Percentiles rank a stretch among this genome's conserved stretches.
These are phyloP conservation scores for Auriscalpium microsporum DNA, from an alignment of 768 basidiomycete genomes.

Conservation along the genomic window DNA sequence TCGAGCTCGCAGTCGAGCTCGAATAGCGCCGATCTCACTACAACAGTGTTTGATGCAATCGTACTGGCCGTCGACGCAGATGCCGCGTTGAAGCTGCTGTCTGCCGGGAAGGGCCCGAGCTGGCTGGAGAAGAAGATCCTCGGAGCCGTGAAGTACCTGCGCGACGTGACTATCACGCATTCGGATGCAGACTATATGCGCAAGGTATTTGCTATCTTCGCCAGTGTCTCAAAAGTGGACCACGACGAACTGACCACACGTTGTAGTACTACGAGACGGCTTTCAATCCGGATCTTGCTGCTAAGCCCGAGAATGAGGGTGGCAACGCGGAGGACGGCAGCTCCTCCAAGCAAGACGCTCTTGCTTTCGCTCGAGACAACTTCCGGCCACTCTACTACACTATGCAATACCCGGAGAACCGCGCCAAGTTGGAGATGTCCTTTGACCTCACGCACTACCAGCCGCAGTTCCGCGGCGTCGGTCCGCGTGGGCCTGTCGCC, in stretches of 20 bases:
- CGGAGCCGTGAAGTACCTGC: constrained; percentile 36
- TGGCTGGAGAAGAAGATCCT: constrained; percentile 33
- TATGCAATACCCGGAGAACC: constrained; percentile 34
- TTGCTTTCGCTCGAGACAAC: constrained; percentile 29
- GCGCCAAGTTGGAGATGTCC: constrained; percentile 43
- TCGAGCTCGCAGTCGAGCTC: neutral
- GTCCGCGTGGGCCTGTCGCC: constrained; percentile 18
- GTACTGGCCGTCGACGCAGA: constrained; percentile 38
- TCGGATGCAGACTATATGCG: constrained; percentile 38
- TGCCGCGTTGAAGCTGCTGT: constrained; percentile 33
- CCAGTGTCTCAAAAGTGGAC: too few species aligned
- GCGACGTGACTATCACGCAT: constrained; percentile 45
- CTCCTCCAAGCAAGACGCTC: constrained; percentile 17
- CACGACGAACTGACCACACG: neutral
- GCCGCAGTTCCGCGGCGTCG: constrained; percentile 31
- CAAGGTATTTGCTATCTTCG: constrained; percentile 23
- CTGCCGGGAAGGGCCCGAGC: constrained; percentile 20
- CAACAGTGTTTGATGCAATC: constrained; percentile 35
- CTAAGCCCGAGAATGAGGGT: constrained; percentile 15
- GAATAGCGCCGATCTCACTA: neutral
- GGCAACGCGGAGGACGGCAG: constrained; percentile 19
- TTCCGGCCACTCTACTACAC: constrained; percentile 41
- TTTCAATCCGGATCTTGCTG: constrained; percentile 26
- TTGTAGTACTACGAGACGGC: constrained; percentile 32
- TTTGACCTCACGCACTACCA: constrained; percentile 43